A percentile compares a stretch with the other conserved stretches of the same genome.
These are phyloP conservation scores for Globisporangium mamillatum DNA, from an alignment of 352 stramenopile genomes.

Conservation along the genomic window DNA sequence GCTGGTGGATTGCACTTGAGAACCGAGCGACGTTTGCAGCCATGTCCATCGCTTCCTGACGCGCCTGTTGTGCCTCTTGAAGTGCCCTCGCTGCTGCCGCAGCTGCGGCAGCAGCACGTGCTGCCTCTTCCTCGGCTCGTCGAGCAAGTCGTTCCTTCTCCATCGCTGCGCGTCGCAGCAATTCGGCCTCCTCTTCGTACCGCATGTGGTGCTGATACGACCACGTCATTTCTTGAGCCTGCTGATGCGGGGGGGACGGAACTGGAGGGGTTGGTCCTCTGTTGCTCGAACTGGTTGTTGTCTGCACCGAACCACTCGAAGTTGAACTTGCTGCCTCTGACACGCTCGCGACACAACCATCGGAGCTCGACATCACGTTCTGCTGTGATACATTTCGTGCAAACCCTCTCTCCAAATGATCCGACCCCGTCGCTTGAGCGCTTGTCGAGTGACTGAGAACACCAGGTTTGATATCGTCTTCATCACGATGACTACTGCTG, in stretches of 20 bases:
- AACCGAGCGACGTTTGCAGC: slow-evolving; percentile 70
- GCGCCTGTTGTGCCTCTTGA: slow-evolving; percentile 73
- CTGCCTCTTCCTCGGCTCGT: slow-evolving; percentile 78
- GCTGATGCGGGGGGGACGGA: slow-evolving; percentile 16
- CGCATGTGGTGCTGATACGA: slow-evolving; percentile 62
- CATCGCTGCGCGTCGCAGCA: slow-evolving; percentile 54
- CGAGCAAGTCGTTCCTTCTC: slow-evolving; percentile 65
- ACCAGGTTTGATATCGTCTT: slow-evolving; percentile 8
- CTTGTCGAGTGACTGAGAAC: neutral
- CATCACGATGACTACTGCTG: slow-evolving; percentile 10
- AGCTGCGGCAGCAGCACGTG: slow-evolving; percentile 60
- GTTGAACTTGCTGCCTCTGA: neutral
- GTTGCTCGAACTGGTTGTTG: slow-evolving; percentile 8
- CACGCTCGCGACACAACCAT: neutral
- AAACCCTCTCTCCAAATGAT: slow-evolving; percentile 4
- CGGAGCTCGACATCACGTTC: slow-evolving; percentile 9
- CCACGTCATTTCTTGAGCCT: slow-evolving; percentile 67
- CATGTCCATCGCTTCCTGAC: slow-evolving; percentile 82
- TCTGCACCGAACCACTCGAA: slow-evolving; percentile 6
- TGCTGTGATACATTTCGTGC: slow-evolving; percentile 5
- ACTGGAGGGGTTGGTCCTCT: slow-evolving; percentile 7
- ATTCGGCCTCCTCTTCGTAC: slow-evolving; percentile 74
- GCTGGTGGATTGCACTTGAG: slow-evolving; percentile 70
- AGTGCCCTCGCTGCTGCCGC: slow-evolving; percentile 67
- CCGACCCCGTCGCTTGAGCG: neutral